Evolutionary conservation across 768 basidiomycete genomes (phyloP), one percentile per base, ranked within the genome.

Genomic region (Collybia sp.): DNA sequence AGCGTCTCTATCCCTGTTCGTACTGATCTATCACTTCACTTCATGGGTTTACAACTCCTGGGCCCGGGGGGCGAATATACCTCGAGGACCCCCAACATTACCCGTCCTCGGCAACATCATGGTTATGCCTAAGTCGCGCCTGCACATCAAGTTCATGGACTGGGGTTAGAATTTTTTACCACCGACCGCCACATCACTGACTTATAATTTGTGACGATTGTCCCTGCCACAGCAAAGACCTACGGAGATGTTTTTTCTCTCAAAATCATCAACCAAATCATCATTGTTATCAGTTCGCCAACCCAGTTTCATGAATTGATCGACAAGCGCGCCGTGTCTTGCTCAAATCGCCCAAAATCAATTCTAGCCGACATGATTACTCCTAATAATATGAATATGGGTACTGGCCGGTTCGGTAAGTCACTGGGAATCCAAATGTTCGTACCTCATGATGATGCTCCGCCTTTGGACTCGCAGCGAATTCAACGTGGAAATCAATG

Each of bases 31-130:
- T 8, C 25, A 25, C 25, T 4, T 25, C 25, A 25, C 8, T 25
- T 25, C 8, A 8, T 44, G 25, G 15, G 30, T 25, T 6, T 16
- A 16, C 19, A n/a, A 44, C 6, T 44, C 16, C 15, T 34, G 44
- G 13, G 20, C 34, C 15, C 20, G 50, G 18, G n/a, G 16, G 16
- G 44, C 50, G 36, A 48, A 51, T 46, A 46, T 60, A 8, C 60
- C 60, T 16, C 53, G 57, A 17, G 61, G 61, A 2, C 61, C 61
- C 10, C 54, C 56, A 6, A 56, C 56, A 8, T 25, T 48, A 6
- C 58, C 60, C 1, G 36, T 62, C 42, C 25, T 60, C 11, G 60
- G 60, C 2, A 62, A 62, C 42, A 16, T 60, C 18, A 37, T 48
- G 13, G 37, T 45, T 11, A 52, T 62, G 36, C 59, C 60, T 2